Base-by-base conservation (phyloP, 1,139 yeast species). In the Taphrina flavorubra region DNA sequence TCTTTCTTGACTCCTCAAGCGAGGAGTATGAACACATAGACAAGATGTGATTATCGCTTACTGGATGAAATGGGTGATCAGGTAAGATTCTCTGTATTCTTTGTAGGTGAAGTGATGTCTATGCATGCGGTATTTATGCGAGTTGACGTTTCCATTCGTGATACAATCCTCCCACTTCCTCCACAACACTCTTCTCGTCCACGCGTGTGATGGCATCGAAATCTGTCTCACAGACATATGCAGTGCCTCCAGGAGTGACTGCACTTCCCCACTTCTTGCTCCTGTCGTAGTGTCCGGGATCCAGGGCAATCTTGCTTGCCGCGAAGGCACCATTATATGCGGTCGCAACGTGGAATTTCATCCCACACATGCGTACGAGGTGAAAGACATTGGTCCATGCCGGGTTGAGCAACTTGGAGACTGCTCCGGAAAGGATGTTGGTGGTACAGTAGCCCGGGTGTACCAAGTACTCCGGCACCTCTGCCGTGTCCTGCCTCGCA, bases 361-460 rank as follows among this genome's bases (percentile, higher is more conserved):
- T 88, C 0, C 98, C 99, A 51, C 87, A 77, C 73, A 83, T 81
- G 73, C 98, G 83, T 16, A 97, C 96, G n/a, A 92, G 58, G 76
- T 91, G 92, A 76, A 95, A 94, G 76, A 31, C 31, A 10, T 92
- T 80, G 61, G 86, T 72, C 72, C 92, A 76, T 98, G 94, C 94
- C 10, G 96, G 96, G 72, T 89, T 86, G 76, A 86, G 90, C 0
- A 96, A 87, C 77, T 92, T 81, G 8, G 88, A 78, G 76, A 91
- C 91, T 73, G 84, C 89, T 71, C 89, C 85, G 76, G 85, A 87
- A 74, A 90, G 90, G 1, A 96, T 88, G 72, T 88, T 88, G 70
- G 96, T 89, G 39, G 89, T 87, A 78, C 95, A 92, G 46, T 95
- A 90, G 16, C 99, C 99, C 0, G 99, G 99, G 72, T 94, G 97